Evolutionary conservation across 768 basidiomycete species (phyloP), one percentile per base, ranked within the genome.

Genomic region (Suillus variegatus): DNA sequence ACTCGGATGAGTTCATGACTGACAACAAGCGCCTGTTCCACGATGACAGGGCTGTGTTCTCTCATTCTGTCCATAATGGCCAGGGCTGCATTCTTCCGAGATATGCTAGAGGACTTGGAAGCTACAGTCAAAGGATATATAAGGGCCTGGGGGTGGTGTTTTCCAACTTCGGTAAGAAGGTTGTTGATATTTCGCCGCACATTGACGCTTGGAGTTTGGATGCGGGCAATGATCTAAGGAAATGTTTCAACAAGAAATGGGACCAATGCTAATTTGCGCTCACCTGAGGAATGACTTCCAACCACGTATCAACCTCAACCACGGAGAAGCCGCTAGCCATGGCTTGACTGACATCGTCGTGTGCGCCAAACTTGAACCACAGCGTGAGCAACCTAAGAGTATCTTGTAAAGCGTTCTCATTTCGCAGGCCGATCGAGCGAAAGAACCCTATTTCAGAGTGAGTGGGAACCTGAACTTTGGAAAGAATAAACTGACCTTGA

Each of bases 251-350:
- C 22, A 4, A 38, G 13, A 60, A 22, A 18, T 10, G 61, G 10
- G 10, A 20, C 58, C 3, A 40, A 55, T 13, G 20, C 20, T 25
- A 32, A 12, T 7, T 18, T 36, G 28, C 4, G 65, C 79, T 64
- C 76, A 94, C 96, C 86, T 99, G 97, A 56, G 97, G 97, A 63
- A 99, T 95, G 68, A 99, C 97, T 72, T 99, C 95, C 46, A 99
- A 83, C 97, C 97, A 99, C 0, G 96, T 99, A 73, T 99, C 95
- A 61, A 99, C 90, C 73, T 93, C 94, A 44, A 99, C 94, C 46
- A 87, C 88, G 2, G 88, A 86, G 77, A 97, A 94, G 1, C 97
- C 96, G 62, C 80, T 88, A 32, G 85, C 87, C 83, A 99, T 95
- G 0, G 95, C 93, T 69, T 91, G 84, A 71, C 90, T 94, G 69